A percentile compares a stretch with the other conserved stretches of the same genome.
Conservation (phyloP, 2,329 filamentous ascomycete genomes). For the Beauveria sp. region DNA sequence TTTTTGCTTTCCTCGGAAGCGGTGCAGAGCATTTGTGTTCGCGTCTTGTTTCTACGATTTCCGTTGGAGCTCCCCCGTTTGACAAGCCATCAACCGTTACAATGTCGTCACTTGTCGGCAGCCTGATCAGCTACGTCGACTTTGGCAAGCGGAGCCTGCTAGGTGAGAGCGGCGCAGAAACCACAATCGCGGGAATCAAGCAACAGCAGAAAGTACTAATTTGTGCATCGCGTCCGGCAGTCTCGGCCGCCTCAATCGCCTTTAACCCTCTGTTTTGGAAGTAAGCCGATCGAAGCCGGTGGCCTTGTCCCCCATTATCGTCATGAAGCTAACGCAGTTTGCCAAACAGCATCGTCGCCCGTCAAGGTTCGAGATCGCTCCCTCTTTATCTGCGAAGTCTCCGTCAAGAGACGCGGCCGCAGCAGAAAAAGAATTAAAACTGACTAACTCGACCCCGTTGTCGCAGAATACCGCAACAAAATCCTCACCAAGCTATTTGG, state of each 20-base stretch:
- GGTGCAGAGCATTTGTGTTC: no score
- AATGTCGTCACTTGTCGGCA: slow-evolving; percentile 33
- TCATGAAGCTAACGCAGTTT: slow-evolving; percentile 18
- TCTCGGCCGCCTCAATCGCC: slow-evolving; percentile 71
- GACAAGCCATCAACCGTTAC: neutral
- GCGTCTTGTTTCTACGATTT: neutral
- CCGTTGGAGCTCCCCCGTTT: neutral
- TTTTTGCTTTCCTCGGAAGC: neutral
- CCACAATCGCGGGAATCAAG: neutral
- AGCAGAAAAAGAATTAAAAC: neutral
- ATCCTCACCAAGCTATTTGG: slow-evolving; percentile 80
- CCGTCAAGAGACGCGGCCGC: neutral
- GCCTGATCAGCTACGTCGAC: slow-evolving; percentile 58
- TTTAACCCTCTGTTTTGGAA: slow-evolving; percentile 99
- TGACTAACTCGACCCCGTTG: slow-evolving; percentile 15
- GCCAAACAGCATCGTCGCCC: slow-evolving; percentile 63
- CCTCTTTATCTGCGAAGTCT: neutral
- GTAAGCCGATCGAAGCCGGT: slow-evolving; percentile 45
- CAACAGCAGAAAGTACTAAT: slow-evolving; percentile 13
- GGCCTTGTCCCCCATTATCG: neutral
- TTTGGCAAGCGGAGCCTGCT: slow-evolving; percentile 59
- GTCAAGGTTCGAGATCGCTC: slow-evolving; percentile 53
- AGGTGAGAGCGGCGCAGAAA: slow-evolving; percentile 39
- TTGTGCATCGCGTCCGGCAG: slow-evolving; percentile 37
- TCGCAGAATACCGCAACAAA: slow-evolving; percentile 81